phyloP scores from a whole-genome alignment of 805 yeast genomes.

The Tetrapisispora taiwanensis region DNA sequence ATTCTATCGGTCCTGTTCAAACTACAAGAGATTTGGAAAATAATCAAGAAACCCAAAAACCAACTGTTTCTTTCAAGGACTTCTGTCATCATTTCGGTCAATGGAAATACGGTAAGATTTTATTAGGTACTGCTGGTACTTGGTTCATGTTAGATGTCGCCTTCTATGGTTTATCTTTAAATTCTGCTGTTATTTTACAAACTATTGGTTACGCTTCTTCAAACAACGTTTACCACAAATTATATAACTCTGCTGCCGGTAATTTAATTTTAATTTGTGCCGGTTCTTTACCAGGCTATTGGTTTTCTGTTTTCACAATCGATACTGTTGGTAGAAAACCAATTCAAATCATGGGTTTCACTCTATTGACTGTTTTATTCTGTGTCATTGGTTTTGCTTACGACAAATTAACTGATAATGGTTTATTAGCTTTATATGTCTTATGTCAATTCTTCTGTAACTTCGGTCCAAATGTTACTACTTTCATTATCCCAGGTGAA shows the following conservation, averaged over 20 bases:
- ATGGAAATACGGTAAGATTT: constrained; percentile 80
- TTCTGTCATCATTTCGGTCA: constrained; percentile 64
- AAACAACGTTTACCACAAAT: constrained; percentile 53
- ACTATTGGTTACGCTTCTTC: constrained; percentile 78
- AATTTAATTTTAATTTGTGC: constrained; percentile 88
- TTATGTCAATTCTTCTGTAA: constrained; percentile 80
- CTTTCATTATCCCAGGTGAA: constrained; percentile 88
- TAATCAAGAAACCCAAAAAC: background rate
- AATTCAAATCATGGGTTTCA: constrained; percentile 68
- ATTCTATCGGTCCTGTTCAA: background rate
- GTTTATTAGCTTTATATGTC: constrained; percentile 67
- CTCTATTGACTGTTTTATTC: constrained; percentile 59
- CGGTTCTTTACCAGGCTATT: constrained; percentile 91
- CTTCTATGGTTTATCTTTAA: constrained; percentile 78
- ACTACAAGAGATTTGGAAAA: background rate
- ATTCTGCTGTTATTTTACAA: constrained; percentile 66
- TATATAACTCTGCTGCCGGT: constrained; percentile 81
- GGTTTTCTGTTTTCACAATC: constrained; percentile 72
- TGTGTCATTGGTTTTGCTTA: constrained; percentile 79
- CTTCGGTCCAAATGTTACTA: constrained; percentile 89
- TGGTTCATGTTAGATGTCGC: constrained; percentile 92
- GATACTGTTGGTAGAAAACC: constrained; percentile 81
- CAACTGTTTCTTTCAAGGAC: constrained; percentile 73
- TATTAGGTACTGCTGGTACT: constrained; percentile 82
- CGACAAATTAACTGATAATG: constrained; percentile 55